Conservation (phyloP, 2,329 filamentous ascomycete genomes). For the Ceratocystis cubensis region DNA sequence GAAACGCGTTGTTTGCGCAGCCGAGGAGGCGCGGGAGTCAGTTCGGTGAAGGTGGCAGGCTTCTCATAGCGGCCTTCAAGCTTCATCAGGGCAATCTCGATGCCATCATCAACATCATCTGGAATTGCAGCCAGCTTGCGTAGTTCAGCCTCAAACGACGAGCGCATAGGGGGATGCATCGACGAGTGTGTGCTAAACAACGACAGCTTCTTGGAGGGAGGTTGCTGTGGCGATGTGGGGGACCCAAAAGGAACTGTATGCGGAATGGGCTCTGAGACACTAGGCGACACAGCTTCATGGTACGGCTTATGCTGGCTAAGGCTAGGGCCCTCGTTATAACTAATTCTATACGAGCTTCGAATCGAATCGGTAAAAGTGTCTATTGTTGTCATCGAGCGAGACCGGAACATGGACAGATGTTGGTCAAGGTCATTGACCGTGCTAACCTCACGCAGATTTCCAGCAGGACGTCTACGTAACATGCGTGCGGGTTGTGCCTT, state of each 20-base stretch:
- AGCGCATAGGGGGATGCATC: conserved; percentile 45
- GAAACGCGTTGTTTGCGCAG: conserved; percentile 18
- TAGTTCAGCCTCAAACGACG: conserved; percentile 80
- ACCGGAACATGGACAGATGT: conserved; percentile 25
- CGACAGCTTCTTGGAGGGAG: conserved; percentile 32
- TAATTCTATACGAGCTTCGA: conserved; percentile 40
- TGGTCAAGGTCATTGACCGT: conserved; percentile 50
- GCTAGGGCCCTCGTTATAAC: conserved; percentile 25
- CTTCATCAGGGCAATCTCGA: conserved; percentile 85
- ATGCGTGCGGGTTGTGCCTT: conserved; percentile 46
- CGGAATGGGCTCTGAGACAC: conserved; percentile 31
- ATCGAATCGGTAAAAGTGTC: conserved; percentile 50
- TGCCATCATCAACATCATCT: conserved; percentile 71
- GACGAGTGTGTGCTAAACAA: conserved; percentile 51
- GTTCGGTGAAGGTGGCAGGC: conserved; percentile 1
- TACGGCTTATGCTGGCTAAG: conserved; percentile 25
- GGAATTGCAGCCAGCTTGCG: conserved; percentile 78
- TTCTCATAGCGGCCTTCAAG: conserved; percentile 75
- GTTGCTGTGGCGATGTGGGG: conserved; percentile 27
- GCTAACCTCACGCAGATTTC: conserved; percentile 56
- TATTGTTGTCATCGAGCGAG: conserved; percentile 43
- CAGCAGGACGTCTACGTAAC: conserved; percentile 60
- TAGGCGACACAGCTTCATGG: conserved; percentile 33
- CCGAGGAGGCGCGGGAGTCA: conserved; percentile 5
- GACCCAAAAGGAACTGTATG: conserved; percentile 47